A percentile compares a stretch with the other conserved stretches of the same genome.
Evolutionary conservation across 108 stramenopile genomes (phyloP).

Genomic region (Skeletonema grethae): DNA sequence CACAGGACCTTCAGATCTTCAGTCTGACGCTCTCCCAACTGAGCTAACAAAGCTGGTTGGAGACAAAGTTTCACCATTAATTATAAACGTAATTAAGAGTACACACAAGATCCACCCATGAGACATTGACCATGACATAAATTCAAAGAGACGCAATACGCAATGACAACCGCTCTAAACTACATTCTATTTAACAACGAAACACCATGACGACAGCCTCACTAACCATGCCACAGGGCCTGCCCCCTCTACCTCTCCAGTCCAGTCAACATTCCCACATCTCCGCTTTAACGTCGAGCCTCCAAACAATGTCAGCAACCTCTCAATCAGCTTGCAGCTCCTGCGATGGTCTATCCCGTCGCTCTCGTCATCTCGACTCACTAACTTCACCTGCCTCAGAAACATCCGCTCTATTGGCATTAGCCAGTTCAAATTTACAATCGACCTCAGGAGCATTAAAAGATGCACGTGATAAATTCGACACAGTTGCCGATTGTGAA

Average conservation of each 20-base stretch:
- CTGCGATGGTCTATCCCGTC: conserved; percentile 68
- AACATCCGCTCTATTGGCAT: conserved; percentile 62
- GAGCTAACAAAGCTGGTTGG: too few relatives aligned
- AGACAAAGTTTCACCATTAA: too few relatives aligned
- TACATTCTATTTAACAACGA: background rate
- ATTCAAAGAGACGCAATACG: too few relatives aligned
- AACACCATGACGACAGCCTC: background rate
- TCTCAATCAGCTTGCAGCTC: conserved; percentile 56
- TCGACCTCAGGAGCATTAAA: conserved; percentile 62
- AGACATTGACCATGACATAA: too few relatives aligned
- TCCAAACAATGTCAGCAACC: conserved; percentile 62
- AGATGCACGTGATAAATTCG: conserved; percentile 86
- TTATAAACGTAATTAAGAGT: too few relatives aligned
- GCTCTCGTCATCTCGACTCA: conserved; percentile 76
- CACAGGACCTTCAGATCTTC: too few relatives aligned
- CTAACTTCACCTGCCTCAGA: conserved; percentile 83
- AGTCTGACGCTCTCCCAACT: too few relatives aligned
- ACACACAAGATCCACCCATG: too few relatives aligned
- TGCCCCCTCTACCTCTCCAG: background rate
- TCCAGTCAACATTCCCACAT: conserved; percentile 33
- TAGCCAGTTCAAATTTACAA: conserved; percentile 64
- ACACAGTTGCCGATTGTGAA: conserved; percentile 80
- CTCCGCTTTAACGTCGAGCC: conserved; percentile 44
- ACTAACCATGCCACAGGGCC: background rate
- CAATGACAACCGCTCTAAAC: too few relatives aligned